Conservation (phyloP, 768 basidiomycete genomes). For the Suillus decipiens region DNA sequence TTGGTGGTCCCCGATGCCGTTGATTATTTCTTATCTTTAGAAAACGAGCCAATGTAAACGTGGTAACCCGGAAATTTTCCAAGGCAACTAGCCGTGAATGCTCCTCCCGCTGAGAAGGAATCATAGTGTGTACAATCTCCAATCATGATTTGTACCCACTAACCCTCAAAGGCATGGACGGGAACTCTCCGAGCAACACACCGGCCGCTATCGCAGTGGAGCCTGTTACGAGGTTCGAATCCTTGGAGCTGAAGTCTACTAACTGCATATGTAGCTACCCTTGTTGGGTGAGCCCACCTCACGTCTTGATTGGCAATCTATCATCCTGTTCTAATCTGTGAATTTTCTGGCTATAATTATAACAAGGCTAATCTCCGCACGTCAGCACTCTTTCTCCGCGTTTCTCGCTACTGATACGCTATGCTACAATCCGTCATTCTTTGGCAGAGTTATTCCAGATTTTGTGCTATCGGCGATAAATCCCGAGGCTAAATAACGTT, state of each 20-base stretch:
- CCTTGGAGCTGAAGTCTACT: background rate
- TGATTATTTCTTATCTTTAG: background rate
- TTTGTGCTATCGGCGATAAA: slow-evolving; percentile 35
- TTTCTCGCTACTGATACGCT: background rate
- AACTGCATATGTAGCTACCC: too few relatives aligned
- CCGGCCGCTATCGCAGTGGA: background rate
- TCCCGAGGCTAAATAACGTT: background rate
- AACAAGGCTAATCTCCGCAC: background rate
- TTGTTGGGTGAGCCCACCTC: background rate
- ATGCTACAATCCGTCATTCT: slow-evolving; percentile 27
- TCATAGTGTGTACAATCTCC: background rate
- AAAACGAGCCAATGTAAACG: background rate
- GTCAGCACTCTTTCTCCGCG: background rate
- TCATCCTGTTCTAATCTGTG: background rate
- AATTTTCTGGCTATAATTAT: background rate
- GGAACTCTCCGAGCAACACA: background rate
- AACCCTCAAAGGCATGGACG: background rate
- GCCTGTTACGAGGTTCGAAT: background rate
- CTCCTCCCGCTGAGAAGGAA: background rate
- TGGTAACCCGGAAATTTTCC: background rate
- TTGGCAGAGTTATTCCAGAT: slow-evolving; percentile 50
- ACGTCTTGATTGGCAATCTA: background rate
- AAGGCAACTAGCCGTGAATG: background rate
- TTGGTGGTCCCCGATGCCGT: background rate
- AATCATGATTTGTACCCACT: background rate